Evolutionary conservation across 78 protist species (phyloP).

Genomic region (Polysphondylium violaceum): DNA sequence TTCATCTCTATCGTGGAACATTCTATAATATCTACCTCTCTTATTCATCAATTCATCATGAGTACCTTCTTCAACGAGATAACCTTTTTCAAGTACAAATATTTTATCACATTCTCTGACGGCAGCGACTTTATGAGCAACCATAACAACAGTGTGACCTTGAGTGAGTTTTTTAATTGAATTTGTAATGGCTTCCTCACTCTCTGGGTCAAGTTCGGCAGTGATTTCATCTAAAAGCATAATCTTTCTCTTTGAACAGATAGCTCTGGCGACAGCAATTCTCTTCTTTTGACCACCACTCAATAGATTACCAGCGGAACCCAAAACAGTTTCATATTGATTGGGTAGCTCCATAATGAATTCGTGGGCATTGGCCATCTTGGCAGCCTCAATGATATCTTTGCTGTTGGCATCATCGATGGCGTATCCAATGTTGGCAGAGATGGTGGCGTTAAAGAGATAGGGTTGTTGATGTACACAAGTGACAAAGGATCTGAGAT

Average conservation of each 20-base stretch:
- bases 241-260: constrained; percentile 88
- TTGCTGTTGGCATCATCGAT: constrained; percentile 28
- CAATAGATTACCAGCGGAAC: constrained; percentile 87
- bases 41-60: constrained; percentile 83
- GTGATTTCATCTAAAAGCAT: constrained; percentile 96
- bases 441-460: constrained; percentile 83
- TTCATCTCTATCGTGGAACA: constrained; percentile 40
- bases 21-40: constrained; percentile 57
- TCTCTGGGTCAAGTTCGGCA: constrained; percentile 93
- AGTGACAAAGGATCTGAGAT: constrained; percentile 79
- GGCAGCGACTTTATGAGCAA: constrained; percentile 95
- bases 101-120: constrained; percentile 87
- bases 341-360: constrained; percentile 88
- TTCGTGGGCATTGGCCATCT: constrained; percentile 92
- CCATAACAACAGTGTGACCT: constrained; percentile 86
- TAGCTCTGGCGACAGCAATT: constrained; percentile 95
- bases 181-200: constrained; percentile 91
- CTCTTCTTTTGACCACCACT: constrained; percentile 97
- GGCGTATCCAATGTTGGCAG: constrained; percentile 76
- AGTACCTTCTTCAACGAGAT: constrained; percentile 88
- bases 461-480: constrained; percentile 90
- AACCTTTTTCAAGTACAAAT: constrained; percentile 85
- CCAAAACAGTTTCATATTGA: constrained; percentile 87
- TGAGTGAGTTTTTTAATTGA: constrained; percentile 82
- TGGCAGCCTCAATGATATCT: constrained; percentile 86